phyloP scores from a whole-genome alignment of 306 rosid species.

The Pterocarpus macrocarpus region DNA sequence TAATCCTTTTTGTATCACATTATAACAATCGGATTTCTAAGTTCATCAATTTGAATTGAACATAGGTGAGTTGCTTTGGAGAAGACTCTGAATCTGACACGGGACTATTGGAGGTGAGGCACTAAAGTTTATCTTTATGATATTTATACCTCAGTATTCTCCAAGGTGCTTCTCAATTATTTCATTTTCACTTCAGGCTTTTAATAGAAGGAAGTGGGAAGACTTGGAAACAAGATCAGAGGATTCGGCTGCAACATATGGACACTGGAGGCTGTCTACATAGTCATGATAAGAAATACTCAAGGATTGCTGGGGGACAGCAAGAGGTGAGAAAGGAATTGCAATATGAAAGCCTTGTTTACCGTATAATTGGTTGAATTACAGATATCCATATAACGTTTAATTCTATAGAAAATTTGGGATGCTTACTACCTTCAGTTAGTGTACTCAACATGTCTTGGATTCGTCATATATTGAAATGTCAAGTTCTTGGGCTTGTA shows the following conservation, averaged over 20 bases:
- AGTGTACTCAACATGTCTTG: not conserved
- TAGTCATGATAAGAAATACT: conserved; percentile 94
- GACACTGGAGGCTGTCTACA: conserved; percentile 86
- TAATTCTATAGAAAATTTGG: not conserved
- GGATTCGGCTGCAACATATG: conserved; percentile 85
- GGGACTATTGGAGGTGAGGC: conserved; percentile 90
- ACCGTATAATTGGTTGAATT: not conserved
- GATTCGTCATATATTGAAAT: not conserved
- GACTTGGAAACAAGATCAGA: conserved; percentile 98
- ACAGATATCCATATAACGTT: conserved; percentile 11
- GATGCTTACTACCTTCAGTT: conserved; percentile 13
- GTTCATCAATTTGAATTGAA: conserved; percentile 31
- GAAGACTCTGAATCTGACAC: conserved; percentile 82
- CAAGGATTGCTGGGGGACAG: conserved; percentile 96
- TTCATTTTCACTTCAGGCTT: conserved; percentile 59
- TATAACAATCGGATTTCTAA: not conserved
- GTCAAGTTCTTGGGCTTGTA: not conserved
- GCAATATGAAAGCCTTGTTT: conserved; percentile 3
- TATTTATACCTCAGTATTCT: conserved; percentile 22
- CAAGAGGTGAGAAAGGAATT: conserved; percentile 80
- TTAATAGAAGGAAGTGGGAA: conserved; percentile 86
- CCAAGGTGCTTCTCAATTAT: conserved; percentile 40
- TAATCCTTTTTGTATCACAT: not conserved
- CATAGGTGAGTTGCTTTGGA: conserved; percentile 93
- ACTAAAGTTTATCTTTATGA: not conserved